Evolutionary conservation across 73 alveolate genomes (phyloP), one percentile per base, ranked within the genome.

Genomic region (Durusdinium trenchii): DNA sequence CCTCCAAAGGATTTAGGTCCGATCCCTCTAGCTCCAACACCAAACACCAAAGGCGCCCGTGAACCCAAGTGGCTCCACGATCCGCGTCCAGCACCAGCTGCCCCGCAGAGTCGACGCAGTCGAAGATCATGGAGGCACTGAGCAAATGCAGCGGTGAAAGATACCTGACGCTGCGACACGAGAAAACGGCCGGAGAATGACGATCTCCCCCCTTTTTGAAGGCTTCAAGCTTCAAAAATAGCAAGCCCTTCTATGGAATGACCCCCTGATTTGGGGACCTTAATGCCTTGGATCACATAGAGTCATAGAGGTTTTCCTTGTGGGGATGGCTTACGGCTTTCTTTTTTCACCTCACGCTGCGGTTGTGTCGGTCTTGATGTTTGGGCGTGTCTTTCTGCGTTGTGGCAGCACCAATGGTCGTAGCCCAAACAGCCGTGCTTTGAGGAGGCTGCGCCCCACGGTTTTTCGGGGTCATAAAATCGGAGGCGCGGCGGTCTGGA

Each of bases 61-160:
- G 10, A 9, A 2, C 40, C 76, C 87, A 51, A 35, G 97, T 20
- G 28, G 76, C 97, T n/a, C 78, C 87, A 5, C 97, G 97, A 32
- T 91, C 97, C 36, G 48, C 36, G 36, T 91, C 97, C 87, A 78
- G 42, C 30, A 91, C 97, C 64, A 45, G 50, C 18, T 76, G 61
- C 43, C 81, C 81, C 57, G 54, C 86, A 47, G 86, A 57, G 47
- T 35, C 51, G 38, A 91, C 97, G 78, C 97, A 91, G 60, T 91
- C 97, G 75, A 91, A 91, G 87, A 91, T 76, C 97, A 46, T 67
- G 67, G 84, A 64, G 35, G 97, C 97, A 18, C 62, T 90, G 36
- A 90, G 57, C 52, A 90, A 57, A 28, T 43, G 35, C 54, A 90
- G 36, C 16, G 97, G 97, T 6, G 97, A 90, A 51, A 90, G 45